Percentiles rank a stretch among this genome's conserved stretches.
Evolutionary conservation across 495 filamentous ascomycete genomes (phyloP).

Genomic region (Tuber brumale): DNA sequence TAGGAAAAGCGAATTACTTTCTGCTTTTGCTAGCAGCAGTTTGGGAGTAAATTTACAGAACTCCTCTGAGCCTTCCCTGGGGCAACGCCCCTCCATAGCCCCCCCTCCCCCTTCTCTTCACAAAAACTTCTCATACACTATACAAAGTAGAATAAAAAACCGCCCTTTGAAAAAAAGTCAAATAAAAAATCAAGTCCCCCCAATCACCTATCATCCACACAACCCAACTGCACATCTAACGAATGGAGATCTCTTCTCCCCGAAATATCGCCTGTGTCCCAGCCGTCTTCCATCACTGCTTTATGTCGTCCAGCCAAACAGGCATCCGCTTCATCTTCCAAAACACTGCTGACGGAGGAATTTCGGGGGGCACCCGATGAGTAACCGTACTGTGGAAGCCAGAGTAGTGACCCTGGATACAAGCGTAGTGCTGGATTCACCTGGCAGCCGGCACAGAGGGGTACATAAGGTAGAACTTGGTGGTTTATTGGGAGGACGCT

Average conservation of each 20-base stretch:
- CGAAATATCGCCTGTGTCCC: background rate
- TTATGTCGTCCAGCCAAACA: background rate
- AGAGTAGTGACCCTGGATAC: slow-evolving; percentile 32
- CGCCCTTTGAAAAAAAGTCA: background rate
- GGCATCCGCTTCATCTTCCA: background rate
- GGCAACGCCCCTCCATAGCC: background rate
- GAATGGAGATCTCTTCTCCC: background rate
- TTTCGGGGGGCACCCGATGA: background rate
- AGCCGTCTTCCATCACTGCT: background rate
- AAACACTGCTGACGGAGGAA: background rate
- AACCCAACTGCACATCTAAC: background rate
- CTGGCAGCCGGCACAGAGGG: slow-evolving; percentile 31
- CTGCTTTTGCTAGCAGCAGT: background rate
- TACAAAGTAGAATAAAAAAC: background rate
- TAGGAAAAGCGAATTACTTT: slow-evolving; percentile 5
- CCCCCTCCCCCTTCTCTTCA: background rate
- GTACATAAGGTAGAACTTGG: slow-evolving; percentile 30
- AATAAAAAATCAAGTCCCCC: background rate
- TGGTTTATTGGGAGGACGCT: slow-evolving; percentile 24
- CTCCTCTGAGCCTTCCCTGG: background rate
- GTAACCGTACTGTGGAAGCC: slow-evolving; percentile 13
- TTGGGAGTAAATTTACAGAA: background rate
- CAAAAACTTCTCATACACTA: background rate
- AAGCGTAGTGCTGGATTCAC: slow-evolving; percentile 28
- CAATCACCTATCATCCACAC: slow-evolving; percentile 5